Base-by-base conservation (phyloP, 73 alveolate species). In the Paramecium tetraurelia region DNA sequence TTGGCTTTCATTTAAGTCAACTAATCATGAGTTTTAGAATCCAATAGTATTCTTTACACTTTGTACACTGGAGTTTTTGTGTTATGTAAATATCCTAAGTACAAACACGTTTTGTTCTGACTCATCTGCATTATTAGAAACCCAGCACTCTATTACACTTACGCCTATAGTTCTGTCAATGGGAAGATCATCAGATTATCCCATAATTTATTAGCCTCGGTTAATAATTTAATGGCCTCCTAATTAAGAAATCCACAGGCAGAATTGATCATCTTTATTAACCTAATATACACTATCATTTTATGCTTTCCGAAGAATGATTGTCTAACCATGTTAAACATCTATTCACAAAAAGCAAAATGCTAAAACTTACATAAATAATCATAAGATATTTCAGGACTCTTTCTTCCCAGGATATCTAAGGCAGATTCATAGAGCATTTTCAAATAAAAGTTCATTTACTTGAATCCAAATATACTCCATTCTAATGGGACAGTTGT, bases 281-380 rank as follows among this genome's bases (percentile, higher is more conserved):
- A 46, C 9, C 94, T 57, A 11, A 70, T 31, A 24, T 89, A 89
- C 11, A 83, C 76, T 38, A 89, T 83, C 46, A 89, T 46, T 58
- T 89, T 89, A 53, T 89, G 94, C 20, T 89, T 70, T 12, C 94
- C 94, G 44, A 70, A 89, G 40, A 89, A 70, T 22, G 94, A 84
- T 89, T 89, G 24, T 24, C 87, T 40, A 3, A 58, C 80, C 77
- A 89, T 44, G 46, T 53, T 71, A 48, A 70, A 59, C 76, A 89
- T 58, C 18, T 70, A 89, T 38, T 71, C 94, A 44, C 72, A 70
- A 43, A 70, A 70, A 27, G 86, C 33, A 59, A 44, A 89, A 14
- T 89, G 94, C 16, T 89, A 38, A 31, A 36, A 89, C 33, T 89
- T 89, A 89, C 84, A 77, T 5, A 89, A 43, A 58, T 58, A 89